These are phyloP conservation scores for Flaveria robusta DNA, from an alignment of 129 eudicot species.

Conservation along the genomic window DNA sequence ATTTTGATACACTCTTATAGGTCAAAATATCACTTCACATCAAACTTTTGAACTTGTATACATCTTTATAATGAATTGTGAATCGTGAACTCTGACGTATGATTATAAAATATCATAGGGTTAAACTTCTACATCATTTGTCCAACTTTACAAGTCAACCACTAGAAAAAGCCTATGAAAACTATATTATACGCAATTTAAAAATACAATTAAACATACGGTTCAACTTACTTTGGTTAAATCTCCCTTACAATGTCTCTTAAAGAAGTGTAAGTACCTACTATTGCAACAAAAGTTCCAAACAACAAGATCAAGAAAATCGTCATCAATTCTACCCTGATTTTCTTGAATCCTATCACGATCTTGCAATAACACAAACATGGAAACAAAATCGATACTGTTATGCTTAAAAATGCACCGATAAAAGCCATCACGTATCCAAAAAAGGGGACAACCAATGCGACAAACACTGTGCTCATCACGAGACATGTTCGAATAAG, in stretches of 20 bases:
- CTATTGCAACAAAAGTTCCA: constrained; percentile 47
- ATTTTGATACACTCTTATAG: too few relatives aligned
- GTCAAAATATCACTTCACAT: too few relatives aligned
- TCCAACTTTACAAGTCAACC: too few relatives aligned
- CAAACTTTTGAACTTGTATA: too few relatives aligned
- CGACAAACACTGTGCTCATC: constrained; percentile 58
- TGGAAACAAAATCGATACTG: constrained; percentile 63
- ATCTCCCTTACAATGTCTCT: constrained; percentile 44
- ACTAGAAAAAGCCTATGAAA: too few relatives aligned
- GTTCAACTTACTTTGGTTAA: constrained; percentile 31
- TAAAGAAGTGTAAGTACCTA: constrained; percentile 57
- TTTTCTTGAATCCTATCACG: constrained; percentile 32
- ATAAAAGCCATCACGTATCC: constrained; percentile 72
- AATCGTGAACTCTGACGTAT: too few relatives aligned
- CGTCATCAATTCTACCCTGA: constrained; percentile 42
- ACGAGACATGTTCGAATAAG: constrained; percentile 53
- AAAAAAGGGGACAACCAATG: constrained; percentile 61
- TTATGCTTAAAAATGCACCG: constrained; percentile 60
- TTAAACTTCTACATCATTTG: too few relatives aligned
- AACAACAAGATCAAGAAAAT: constrained; percentile 41
- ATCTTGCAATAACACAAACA: constrained; percentile 74
- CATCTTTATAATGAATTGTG: too few relatives aligned
- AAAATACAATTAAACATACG: background rate
- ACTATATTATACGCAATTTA: background rate
- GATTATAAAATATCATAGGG: too few relatives aligned